A percentile compares a stretch with the other conserved stretches of the same genome.
phyloP scores from a whole-genome alignment of 768 basidiomycete genomes.

The Auricularia auricula-judae region DNA sequence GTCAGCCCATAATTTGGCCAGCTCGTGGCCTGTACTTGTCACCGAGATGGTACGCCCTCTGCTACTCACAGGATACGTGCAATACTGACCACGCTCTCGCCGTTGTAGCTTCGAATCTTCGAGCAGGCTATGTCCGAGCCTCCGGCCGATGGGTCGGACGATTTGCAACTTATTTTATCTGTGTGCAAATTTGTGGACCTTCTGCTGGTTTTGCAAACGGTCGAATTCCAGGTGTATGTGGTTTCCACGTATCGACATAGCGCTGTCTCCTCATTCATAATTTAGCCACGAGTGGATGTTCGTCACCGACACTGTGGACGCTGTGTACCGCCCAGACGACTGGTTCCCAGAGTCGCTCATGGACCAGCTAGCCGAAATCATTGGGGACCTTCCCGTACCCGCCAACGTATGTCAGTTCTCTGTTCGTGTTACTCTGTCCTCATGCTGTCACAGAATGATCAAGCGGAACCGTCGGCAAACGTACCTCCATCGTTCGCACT shows the following conservation, averaged over 20 bases:
- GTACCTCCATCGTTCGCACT: slow-evolving; percentile 18
- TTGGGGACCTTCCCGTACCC: slow-evolving; percentile 47
- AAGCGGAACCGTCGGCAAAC: slow-evolving; percentile 2
- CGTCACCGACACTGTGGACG: slow-evolving; percentile 94
- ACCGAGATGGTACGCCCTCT: slow-evolving; percentile 65
- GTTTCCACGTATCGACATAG: slow-evolving; percentile 7
- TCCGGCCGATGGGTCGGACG: slow-evolving; percentile 75
- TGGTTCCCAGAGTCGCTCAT: slow-evolving; percentile 82
- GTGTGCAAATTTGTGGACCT: slow-evolving; percentile 93
- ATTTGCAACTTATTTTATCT: slow-evolving; percentile 70
- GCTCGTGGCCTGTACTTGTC: slow-evolving; percentile 93
- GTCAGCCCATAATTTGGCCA: slow-evolving; percentile 81
- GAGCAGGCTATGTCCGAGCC: slow-evolving; percentile 63
- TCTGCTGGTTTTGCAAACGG: slow-evolving; percentile 84
- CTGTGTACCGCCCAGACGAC: slow-evolving; percentile 75
- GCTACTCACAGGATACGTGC: not conserved
- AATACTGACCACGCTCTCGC: not conserved
- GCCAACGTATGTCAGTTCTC: not conserved
- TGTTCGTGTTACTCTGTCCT: not conserved
- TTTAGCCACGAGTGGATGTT: slow-evolving; percentile 80
- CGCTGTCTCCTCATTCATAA: not conserved
- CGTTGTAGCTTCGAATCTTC: slow-evolving; percentile 71
- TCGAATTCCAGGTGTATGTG: slow-evolving; percentile 90
- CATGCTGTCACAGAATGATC: too few species aligned
- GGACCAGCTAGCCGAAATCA: slow-evolving; percentile 80